These are phyloP conservation scores for Acanthamoeba divionensis DNA, from an alignment of 208 protist species.

Conservation along the genomic window DNA sequence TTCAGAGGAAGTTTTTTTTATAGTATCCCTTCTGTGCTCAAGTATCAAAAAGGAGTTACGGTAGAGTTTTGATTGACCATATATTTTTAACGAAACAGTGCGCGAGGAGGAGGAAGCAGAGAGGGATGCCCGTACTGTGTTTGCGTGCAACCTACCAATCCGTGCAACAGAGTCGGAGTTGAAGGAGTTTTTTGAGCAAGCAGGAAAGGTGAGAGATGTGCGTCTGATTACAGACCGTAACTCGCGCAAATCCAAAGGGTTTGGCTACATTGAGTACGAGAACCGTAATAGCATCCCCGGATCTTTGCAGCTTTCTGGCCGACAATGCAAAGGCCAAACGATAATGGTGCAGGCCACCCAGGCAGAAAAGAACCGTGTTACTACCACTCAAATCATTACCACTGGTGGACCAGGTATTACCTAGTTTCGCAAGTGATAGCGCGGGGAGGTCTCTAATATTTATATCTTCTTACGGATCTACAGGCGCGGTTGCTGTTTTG, in stretches of 20 bases:
- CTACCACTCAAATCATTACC: not conserved
- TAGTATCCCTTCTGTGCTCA: too few relatives aligned
- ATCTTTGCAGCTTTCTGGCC: slow-evolving; percentile 55
- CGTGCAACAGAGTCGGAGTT: slow-evolving; percentile 66
- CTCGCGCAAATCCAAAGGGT: slow-evolving; percentile 65
- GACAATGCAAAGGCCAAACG: slow-evolving; percentile 57
- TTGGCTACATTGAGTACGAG: slow-evolving; percentile 70
- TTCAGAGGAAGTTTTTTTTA: too few relatives aligned
- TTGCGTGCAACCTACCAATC: slow-evolving; percentile 59
- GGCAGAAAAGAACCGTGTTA: slow-evolving; percentile 68
- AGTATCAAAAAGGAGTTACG: too few relatives aligned
- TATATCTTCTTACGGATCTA: too few relatives aligned
- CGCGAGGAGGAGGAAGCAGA: slow-evolving; percentile 53
- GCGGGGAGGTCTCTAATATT: too few relatives aligned
- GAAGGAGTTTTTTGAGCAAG: slow-evolving; percentile 66
- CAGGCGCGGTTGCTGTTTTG: too few relatives aligned
- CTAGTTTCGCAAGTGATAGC: too few relatives aligned
- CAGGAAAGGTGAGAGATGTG: slow-evolving; percentile 66
- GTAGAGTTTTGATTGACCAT: too few relatives aligned
- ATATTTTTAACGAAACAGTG: too few relatives aligned
- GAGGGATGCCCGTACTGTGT: slow-evolving; percentile 57
- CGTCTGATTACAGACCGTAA: slow-evolving; percentile 64
- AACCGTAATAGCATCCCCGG: slow-evolving; percentile 18
- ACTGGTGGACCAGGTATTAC: too few relatives aligned
- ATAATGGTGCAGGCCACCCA: slow-evolving; percentile 65